Evolutionary conservation across 139 green algal species (phyloP), one percentile per base, ranked within the genome.

Genomic region (Chlamydomonas applanata): DNA sequence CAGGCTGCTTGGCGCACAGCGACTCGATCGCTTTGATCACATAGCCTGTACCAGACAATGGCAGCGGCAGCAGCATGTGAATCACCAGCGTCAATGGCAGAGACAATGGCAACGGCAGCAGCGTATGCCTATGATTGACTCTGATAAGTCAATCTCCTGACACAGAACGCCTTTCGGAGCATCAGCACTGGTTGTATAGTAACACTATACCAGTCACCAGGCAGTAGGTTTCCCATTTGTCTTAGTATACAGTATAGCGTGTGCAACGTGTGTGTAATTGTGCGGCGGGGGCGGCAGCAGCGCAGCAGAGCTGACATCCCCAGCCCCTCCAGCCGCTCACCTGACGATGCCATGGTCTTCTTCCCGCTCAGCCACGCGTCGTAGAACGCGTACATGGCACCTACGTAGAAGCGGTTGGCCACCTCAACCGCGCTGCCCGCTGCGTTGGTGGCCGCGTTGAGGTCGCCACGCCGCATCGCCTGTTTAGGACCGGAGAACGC

Each of bases 261-360:
- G 22, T 4, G n/a, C n/a, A n/a, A n/a, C n/a, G n/a, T n/a, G n/a
- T n/a, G n/a, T n/a, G n/a, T n/a, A n/a, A n/a, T n/a, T n/a, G n/a
- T n/a, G n/a, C n/a, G n/a, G n/a, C n/a, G n/a, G n/a, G n/a, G n/a
- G n/a, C n/a, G n/a, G n/a, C n/a, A n/a, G n/a, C n/a, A n/a, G n/a
- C n/a, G n/a, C 24, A 36, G 24, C n/a, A 22, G 25, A 19, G 35
- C 9, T 25, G 34, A 40, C 17, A 69, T 40, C 66, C 69, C 63
- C 32, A 79, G 35, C 25, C 61, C 64, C 40, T 52, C 36, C 19
- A 69, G 65, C 29, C 61, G 63, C 33, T 69, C 29, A n/a, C 78
- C 78, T 69, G 72, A 80, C 3, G 79, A 17, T 14, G 52, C 34
- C 80, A 86, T 86, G 36, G 80, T 82, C 68, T 82, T 82, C 25